Conservation (phyloP, 768 basidiomycete species). For the Rhodocollybia butyracea region DNA sequence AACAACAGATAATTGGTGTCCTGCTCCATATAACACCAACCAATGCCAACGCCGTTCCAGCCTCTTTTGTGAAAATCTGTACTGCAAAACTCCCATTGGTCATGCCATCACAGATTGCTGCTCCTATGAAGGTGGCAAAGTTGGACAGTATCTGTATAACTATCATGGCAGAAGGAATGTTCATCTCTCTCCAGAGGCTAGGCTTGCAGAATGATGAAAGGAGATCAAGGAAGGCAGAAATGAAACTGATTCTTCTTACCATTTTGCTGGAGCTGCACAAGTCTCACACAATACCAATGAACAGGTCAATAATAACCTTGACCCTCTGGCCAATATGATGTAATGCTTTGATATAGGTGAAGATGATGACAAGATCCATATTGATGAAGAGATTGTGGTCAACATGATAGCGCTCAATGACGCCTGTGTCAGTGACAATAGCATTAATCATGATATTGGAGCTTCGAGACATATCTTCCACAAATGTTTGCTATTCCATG, state of each 20-base stretch:
- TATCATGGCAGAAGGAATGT: constrained; percentile 7
- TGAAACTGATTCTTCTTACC: neutral
- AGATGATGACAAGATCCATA: neutral
- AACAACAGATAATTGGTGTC: no score
- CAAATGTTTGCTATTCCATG: neutral
- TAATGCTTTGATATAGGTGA: no score
- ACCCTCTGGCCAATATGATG: no score
- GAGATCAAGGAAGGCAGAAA: neutral
- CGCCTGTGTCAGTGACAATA: neutral
- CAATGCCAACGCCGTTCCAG: neutral
- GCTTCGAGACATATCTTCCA: constrained; percentile 14
- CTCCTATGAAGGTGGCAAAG: constrained; percentile 25
- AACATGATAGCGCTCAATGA: neutral
- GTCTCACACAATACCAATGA: no score
- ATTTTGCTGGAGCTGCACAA: neutral
- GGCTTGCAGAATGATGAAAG: constrained; percentile 9
- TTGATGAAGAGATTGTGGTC: constrained; percentile 6
- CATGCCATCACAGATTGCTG: constrained; percentile 22
- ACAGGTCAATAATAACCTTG: no score
- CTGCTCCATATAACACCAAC: no score
- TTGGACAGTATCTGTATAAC: constrained; percentile 19
- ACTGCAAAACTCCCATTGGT: constrained; percentile 17
- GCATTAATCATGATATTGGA: constrained; percentile 13
- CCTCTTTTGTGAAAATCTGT: constrained; percentile 12
- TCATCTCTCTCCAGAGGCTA: constrained; percentile 11